Percentiles rank a stretch among this genome's conserved stretches.
phyloP scores from a whole-genome alignment of 2,329 filamentous ascomycete species.

The Aspergillus floridensis region DNA sequence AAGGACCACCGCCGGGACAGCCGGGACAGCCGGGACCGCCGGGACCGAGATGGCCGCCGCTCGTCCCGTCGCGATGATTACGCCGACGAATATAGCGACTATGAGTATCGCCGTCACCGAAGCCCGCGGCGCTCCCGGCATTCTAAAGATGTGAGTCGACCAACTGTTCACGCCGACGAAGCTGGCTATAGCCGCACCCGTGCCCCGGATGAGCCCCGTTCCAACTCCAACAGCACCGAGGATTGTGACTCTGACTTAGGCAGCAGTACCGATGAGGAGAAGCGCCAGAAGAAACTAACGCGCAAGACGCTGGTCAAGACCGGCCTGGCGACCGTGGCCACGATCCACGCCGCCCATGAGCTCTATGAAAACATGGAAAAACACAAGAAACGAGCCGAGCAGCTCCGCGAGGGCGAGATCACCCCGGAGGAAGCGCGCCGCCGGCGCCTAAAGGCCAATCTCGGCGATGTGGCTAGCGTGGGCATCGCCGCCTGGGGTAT shows the following conservation, averaged over 20 bases:
- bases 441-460: slow-evolving; percentile 61
- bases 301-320: slow-evolving; percentile 66
- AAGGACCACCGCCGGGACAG: slow-evolving; percentile 25
- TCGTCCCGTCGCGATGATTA: slow-evolving; percentile 34
- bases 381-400: slow-evolving; percentile 58
- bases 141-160: slow-evolving; percentile 47
- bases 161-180: slow-evolving; percentile 21
- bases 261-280: slow-evolving; percentile 62
- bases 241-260: slow-evolving; percentile 53
- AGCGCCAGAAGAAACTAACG: slow-evolving; percentile 61
- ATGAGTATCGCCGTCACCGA: slow-evolving; percentile 31
- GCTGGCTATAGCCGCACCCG: slow-evolving; percentile 12
- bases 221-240: slow-evolving; percentile 17
- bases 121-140: slow-evolving; percentile 30
- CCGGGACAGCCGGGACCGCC: slow-evolving; percentile 32
- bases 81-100: slow-evolving; percentile 43
- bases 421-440: slow-evolving; percentile 60
- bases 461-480: slow-evolving; percentile 64
- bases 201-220: slow-evolving; percentile 9
- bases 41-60: slow-evolving; percentile 24
- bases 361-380: slow-evolving; percentile 64
- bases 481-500: slow-evolving; percentile 67
- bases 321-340: slow-evolving; percentile 65
- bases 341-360: slow-evolving; percentile 66
- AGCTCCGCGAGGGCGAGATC: slow-evolving; percentile 64